Evolutionary conservation across 352 stramenopile species (phyloP).

Genomic region (Pythium rishiriense): DNA sequence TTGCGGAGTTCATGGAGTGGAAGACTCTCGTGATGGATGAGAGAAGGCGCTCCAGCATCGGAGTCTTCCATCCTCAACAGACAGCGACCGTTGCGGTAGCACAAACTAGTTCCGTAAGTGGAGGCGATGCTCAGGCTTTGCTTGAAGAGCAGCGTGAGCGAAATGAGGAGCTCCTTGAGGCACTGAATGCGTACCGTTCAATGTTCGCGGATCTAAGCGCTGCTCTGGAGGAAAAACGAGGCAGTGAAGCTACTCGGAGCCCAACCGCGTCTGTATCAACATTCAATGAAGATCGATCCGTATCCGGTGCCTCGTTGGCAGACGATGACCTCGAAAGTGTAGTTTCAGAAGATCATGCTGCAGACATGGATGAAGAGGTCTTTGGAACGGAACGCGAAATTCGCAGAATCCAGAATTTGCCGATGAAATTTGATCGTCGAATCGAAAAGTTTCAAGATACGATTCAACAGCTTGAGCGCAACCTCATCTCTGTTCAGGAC

Average conservation of each 20-base stretch:
- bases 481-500: conserved; percentile 58
- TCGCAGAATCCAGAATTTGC: conserved; percentile 55
- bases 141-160: conserved; percentile 31
- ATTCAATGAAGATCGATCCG: conserved; percentile 63
- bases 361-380: conserved; percentile 36
- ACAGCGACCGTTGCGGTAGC: neutral
- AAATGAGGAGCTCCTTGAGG: conserved; percentile 52
- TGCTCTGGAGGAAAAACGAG: conserved; percentile 55
- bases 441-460: conserved; percentile 72
- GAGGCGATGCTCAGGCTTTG: conserved; percentile 36
- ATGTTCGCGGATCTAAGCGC: conserved; percentile 64
- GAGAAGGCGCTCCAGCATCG: conserved; percentile 15
- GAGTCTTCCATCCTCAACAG: neutral
- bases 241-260: conserved; percentile 48
- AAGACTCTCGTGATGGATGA: conserved; percentile 43
- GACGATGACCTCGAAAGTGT: conserved; percentile 36
- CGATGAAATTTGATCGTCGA: conserved; percentile 63
- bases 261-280: conserved; percentile 62
- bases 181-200: conserved; percentile 70
- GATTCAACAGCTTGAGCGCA: conserved; percentile 71
- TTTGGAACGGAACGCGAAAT: conserved; percentile 48
- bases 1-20: conserved; percentile 76
- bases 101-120: conserved; percentile 12
- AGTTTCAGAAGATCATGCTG: conserved; percentile 25
- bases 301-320: conserved; percentile 53